Percentiles rank a stretch among this genome's conserved stretches.
phyloP scores from a whole-genome alignment of 805 yeast species.

The Debaryomyces hansenii region DNA sequence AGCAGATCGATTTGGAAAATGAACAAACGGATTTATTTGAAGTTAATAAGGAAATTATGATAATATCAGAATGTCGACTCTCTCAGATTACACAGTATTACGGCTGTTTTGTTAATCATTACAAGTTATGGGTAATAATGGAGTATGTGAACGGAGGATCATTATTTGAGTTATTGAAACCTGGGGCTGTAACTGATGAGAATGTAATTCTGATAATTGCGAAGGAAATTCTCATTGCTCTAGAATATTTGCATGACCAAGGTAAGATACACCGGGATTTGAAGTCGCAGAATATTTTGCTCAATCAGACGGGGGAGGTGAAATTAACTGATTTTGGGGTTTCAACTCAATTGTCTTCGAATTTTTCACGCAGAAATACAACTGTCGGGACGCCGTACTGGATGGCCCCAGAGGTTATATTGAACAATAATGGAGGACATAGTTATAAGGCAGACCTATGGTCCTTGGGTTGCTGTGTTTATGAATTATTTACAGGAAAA shows the following conservation, averaged over 20 bases:
- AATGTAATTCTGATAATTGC: conserved; percentile 51
- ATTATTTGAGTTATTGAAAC: conserved; percentile 59
- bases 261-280: conserved; percentile 72
- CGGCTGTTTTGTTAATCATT: conserved; percentile 71
- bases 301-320: conserved; percentile 37
- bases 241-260: conserved; percentile 63
- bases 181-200: conserved; percentile 59
- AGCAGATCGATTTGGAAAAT: conserved; percentile 70
- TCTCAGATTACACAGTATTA: conserved; percentile 64
- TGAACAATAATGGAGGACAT: conserved; percentile 58
- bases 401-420: conserved; percentile 65
- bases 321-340: conserved; percentile 49
- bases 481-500: conserved; percentile 67
- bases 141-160: conserved; percentile 81
- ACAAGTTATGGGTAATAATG: conserved; percentile 78
- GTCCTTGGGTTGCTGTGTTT: conserved; percentile 79
- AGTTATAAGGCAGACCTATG: conserved; percentile 67
- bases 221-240: conserved; percentile 56
- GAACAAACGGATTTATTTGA: conserved; percentile 65
- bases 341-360: conserved; percentile 41
- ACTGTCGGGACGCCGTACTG: conserved; percentile 61
- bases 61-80: conserved; percentile 64
- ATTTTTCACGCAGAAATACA: conserved; percentile 43
- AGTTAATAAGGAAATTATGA: conserved; percentile 69
- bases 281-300: conserved; percentile 41